phyloP scores from a whole-genome alignment of 1,284 basidiomycete genomes.

The Golubevia sp. region DNA sequence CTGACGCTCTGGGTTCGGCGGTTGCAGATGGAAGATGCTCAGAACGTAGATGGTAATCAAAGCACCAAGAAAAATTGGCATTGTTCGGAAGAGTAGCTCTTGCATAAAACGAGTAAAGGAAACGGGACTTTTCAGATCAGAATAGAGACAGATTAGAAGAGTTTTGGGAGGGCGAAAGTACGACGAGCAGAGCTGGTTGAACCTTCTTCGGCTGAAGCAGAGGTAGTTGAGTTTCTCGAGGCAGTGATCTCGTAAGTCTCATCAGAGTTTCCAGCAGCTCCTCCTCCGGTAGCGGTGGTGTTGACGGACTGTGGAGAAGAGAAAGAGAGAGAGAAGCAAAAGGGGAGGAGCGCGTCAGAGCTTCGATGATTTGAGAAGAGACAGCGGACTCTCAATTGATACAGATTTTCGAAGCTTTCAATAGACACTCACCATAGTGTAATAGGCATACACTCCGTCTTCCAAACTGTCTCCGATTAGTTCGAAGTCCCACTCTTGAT shows the following conservation, averaged over 20 bases:
- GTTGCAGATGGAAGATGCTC: slow-evolving; percentile 5
- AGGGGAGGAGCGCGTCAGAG: not conserved
- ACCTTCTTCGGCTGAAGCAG: too few relatives aligned
- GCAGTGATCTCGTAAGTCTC: not conserved
- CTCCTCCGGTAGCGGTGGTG: not conserved
- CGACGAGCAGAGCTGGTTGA: too few relatives aligned
- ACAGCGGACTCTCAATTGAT: too few relatives aligned
- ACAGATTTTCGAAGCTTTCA: too few relatives aligned
- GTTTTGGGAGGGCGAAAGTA: not conserved
- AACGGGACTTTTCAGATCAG: too few relatives aligned
- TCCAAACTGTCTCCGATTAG: not conserved
- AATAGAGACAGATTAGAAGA: too few relatives aligned
- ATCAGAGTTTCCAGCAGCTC: not conserved
- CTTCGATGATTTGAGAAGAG: not conserved
- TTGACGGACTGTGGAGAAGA: not conserved
- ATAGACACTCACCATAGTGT: not conserved
- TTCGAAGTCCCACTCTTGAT: not conserved
- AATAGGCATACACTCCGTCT: not conserved
- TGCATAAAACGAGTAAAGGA: too few relatives aligned
- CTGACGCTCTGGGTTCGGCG: slow-evolving; percentile 13
- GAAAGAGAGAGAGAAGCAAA: not conserved
- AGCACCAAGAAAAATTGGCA: too few relatives aligned
- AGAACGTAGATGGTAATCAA: too few relatives aligned
- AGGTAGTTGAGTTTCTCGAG: not conserved
- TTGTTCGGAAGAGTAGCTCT: too few relatives aligned